Evolutionary conservation across 2,329 filamentous ascomycete species (phyloP).

Genomic region (Neurospora sp.): DNA sequence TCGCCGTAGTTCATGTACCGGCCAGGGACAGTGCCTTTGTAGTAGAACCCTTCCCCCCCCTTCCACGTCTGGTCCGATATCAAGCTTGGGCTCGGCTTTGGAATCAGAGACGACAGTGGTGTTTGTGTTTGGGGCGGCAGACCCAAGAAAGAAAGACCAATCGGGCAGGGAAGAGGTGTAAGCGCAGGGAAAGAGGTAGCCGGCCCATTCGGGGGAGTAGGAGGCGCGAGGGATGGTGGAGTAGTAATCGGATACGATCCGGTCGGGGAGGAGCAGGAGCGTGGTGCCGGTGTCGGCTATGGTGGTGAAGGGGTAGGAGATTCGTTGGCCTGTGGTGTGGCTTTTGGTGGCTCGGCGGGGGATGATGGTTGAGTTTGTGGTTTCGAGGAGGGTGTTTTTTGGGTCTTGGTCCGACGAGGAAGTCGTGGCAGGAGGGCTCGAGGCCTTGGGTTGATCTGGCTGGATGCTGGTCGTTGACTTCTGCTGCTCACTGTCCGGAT

Average conservation of each 20-base stretch:
- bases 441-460: neutral
- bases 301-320: constrained; percentile 30
- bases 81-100: neutral
- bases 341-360: neutral
- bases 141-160: constrained; percentile 31
- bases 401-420: neutral
- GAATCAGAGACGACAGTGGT: neutral
- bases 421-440: neutral
- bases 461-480: neutral
- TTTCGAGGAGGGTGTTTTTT: neutral
- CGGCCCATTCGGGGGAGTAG: constrained; percentile 40
- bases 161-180: constrained; percentile 30
- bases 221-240: constrained; percentile 33
- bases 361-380: neutral
- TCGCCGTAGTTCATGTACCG: constrained; percentile 26
- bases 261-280: constrained; percentile 39
- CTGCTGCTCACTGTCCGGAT: constrained; percentile 34
- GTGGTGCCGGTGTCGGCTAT: constrained; percentile 53
- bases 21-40: constrained; percentile 13
- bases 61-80: neutral
- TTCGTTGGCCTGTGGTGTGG: neutral
- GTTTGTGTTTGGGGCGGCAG: neutral
- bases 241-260: constrained; percentile 44
- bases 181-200: constrained; percentile 44
- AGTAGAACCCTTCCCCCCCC: constrained; percentile 9